Base-by-base conservation (phyloP, 2,329 filamentous ascomycete genomes). In the Fusarium sublunatum region DNA sequence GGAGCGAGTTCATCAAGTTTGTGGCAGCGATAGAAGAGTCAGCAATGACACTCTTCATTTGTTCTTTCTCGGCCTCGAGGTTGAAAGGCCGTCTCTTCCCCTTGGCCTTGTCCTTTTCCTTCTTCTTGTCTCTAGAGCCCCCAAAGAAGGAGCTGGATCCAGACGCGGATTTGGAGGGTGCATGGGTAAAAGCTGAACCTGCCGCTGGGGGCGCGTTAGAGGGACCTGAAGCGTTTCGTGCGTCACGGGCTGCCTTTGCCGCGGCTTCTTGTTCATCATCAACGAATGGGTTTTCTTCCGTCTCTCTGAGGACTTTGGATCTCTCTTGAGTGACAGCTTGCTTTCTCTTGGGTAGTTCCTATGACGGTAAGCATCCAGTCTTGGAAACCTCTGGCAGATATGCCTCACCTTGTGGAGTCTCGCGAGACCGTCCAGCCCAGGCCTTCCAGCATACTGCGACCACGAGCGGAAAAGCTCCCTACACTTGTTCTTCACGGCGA, bases 11-110 rank as follows among this genome's bases (percentile, higher is more conserved):
- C 72, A 89, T 83, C 35, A 99, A 82, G 73, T 96, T 97, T 0
- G 91, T 97, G n/a, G 92, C 89, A 4, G 93, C 91, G 35, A 98
- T 91, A 1, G 92, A 93, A 0, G 93, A 88, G 42, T 94, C 91
- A 4, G 94, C 95, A 63, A 99, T 93, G n/a, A 89, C 87, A 61
- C 89, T 87, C 65, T 97, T 89, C 81, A 99, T 93, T 58, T 90
- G 84, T 1, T 91, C 91, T 75, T 94, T 94, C 75, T 98, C 95
- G 35, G 87, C 89, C 68, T 96, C 91, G 1, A 98, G 82, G 72
- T 91, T 92, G 81, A 98, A 97, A 1, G 86, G 81, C 71, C 84
- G 86, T 38, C 80, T 76, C 73, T 87, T 87, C 68, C 86, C 86
- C 65, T 82, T 80, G 65, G 83, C 83, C 64, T 84, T 75, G 61